These are phyloP conservation scores for Amanita muscaria DNA, from an alignment of 768 basidiomycete genomes.

Conservation along the genomic window DNA sequence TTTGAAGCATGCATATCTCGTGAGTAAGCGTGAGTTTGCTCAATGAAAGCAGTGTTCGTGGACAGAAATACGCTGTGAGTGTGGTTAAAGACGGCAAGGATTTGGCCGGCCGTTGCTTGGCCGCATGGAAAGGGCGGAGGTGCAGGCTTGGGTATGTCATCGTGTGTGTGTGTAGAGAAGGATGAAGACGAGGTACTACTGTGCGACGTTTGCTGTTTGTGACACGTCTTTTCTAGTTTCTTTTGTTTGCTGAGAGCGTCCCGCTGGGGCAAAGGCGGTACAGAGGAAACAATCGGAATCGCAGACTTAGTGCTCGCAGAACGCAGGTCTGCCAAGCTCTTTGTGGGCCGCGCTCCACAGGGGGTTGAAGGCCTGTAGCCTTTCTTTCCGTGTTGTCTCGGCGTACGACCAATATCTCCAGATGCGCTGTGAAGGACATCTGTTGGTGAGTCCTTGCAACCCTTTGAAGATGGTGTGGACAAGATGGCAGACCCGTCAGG, in stretches of 20 bases:
- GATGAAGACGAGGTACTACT: slow-evolving; percentile 69
- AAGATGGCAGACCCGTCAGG: slow-evolving; percentile 20
- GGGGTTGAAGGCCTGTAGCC: not conserved
- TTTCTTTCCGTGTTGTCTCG: slow-evolving; percentile 22
- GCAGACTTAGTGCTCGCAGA: slow-evolving; percentile 2
- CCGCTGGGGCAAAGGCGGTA: slow-evolving; percentile 18
- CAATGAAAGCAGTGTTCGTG: slow-evolving; percentile 95
- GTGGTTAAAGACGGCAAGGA: slow-evolving; percentile 67
- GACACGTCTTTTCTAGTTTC: slow-evolving; percentile 17
- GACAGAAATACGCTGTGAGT: slow-evolving; percentile 90
- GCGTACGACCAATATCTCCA: slow-evolving; percentile 21
- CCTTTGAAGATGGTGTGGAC: slow-evolving; percentile 18
- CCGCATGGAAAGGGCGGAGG: slow-evolving; percentile 63
- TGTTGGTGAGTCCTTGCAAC: not conserved
- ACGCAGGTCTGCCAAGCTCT: slow-evolving; percentile 47
- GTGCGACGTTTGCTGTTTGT: slow-evolving; percentile 39
- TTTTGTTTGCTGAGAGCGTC: slow-evolving; percentile 11
- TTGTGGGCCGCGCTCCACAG: slow-evolving; percentile 24
- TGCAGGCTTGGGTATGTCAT: slow-evolving; percentile 35
- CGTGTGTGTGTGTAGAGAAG: slow-evolving; percentile 54
- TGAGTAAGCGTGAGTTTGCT: slow-evolving; percentile 91
- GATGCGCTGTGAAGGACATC: not conserved
- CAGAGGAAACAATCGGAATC: slow-evolving; percentile 13
- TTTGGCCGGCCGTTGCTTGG: slow-evolving; percentile 56
- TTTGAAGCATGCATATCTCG: slow-evolving; percentile 86